These are phyloP conservation scores for Strigomonas oncopelti DNA, from an alignment of 208 protist genomes.

Conservation along the genomic window DNA sequence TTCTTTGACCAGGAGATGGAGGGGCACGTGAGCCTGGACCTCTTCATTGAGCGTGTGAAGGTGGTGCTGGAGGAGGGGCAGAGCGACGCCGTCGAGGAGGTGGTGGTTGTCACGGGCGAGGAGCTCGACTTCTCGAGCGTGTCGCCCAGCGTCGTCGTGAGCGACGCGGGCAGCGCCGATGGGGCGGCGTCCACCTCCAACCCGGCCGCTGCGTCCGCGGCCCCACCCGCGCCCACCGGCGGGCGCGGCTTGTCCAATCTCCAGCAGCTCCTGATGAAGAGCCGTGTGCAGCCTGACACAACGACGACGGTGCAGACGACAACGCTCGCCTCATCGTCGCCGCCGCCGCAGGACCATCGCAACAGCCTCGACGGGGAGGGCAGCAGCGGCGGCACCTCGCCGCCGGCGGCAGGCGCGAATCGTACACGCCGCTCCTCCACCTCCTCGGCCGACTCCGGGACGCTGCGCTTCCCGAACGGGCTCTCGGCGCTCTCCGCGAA, in stretches of 20 bases:
- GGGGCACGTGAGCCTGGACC: slow-evolving; percentile 65
- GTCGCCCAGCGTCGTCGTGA: neutral
- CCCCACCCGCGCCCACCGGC: neutral
- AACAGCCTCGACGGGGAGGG: neutral
- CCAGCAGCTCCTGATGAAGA: slow-evolving; percentile 3
- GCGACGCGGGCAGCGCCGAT: neutral
- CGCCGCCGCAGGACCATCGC: neutral
- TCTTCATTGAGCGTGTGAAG: slow-evolving; percentile 48
- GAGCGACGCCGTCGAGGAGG: slow-evolving; percentile 24
- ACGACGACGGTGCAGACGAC: neutral
- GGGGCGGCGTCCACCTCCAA: neutral
- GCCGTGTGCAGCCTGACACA: neutral
- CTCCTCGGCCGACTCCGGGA: neutral
- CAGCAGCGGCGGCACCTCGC: neutral
- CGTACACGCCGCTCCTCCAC: neutral
- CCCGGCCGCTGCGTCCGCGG: neutral
- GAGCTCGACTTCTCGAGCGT: slow-evolving; percentile 48
- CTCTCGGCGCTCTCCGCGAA: neutral
- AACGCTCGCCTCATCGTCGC: neutral
- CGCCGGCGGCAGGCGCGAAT: neutral
- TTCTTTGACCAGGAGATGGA: slow-evolving; percentile 57
- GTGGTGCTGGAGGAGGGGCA: slow-evolving; percentile 29
- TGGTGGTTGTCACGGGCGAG: slow-evolving; percentile 32
- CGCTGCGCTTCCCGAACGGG: neutral
- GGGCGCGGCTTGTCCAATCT: slow-evolving; percentile 2